Conservation (phyloP, 306 rosid species). For the Carpinus viminea region DNA sequence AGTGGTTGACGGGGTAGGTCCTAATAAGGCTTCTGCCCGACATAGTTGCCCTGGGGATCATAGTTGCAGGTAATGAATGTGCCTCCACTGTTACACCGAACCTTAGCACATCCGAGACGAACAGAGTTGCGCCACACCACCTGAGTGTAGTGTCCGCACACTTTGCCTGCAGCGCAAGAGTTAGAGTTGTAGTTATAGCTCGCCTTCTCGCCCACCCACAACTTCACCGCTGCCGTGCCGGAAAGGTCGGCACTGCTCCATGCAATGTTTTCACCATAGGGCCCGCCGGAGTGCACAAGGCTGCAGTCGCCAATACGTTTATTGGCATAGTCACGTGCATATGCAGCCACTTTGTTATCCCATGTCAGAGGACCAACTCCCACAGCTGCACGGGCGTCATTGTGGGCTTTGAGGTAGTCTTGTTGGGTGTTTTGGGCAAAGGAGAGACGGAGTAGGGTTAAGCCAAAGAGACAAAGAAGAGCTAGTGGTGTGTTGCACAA, state of each 20-base stretch:
- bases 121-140: conserved; percentile 36
- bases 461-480: neutral
- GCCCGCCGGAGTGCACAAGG: conserved; percentile 28
- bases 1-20: too few species aligned
- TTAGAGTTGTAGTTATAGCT: conserved; percentile 35
- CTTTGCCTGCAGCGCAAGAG: neutral
- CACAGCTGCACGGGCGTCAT: conserved; percentile 20
- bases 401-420: conserved; percentile 45
- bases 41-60: conserved; percentile 25
- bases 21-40: neutral
- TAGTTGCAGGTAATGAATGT: conserved; percentile 32
- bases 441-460: neutral
- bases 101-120: conserved; percentile 34
- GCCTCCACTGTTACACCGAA: conserved; percentile 20
- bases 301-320: conserved; percentile 9
- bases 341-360: conserved; percentile 16
- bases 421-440: conserved; percentile 38
- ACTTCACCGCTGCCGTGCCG: conserved; percentile 21
- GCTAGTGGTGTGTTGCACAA: neutral
- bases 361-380: conserved; percentile 16
- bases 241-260: conserved; percentile 5
- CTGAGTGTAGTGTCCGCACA: conserved; percentile 43
- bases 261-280: conserved; percentile 43
- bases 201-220: conserved; percentile 49
- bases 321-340: conserved; percentile 31